A percentile compares a stretch with the other conserved stretches of the same genome.
These are phyloP conservation scores for Pseudomicrostroma phylloplanum DNA, from an alignment of 1,284 basidiomycete genomes.

Conservation along the genomic window DNA sequence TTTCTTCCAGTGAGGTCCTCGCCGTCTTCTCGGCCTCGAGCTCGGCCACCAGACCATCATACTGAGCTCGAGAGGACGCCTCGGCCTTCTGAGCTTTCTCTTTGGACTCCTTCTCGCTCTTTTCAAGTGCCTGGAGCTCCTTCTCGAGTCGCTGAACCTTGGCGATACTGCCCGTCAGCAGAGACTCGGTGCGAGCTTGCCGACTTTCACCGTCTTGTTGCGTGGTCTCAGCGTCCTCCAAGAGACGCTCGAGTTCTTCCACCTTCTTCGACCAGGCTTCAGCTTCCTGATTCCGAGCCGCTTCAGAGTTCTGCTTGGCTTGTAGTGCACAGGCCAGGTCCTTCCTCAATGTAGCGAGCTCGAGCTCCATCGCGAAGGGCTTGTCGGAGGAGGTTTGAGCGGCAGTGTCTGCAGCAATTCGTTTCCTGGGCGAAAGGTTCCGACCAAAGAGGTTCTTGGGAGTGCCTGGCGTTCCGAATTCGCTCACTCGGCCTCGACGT, in stretches of 20 bases:
- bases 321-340: conserved; percentile 17
- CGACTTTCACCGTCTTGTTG: neutral
- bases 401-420: neutral
- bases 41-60: neutral
- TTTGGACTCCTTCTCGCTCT: neutral
- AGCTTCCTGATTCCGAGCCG: conserved; percentile 15
- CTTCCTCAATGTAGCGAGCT: conserved; percentile 29
- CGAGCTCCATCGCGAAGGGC: conserved; percentile 35
- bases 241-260: conserved; percentile 20
- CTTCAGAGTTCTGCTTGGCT: conserved; percentile 11
- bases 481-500: conserved; percentile 9
- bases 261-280: conserved; percentile 8
- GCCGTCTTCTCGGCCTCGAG: neutral
- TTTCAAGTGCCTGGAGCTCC: neutral
- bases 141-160: neutral
- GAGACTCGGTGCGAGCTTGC: too few relatives aligned
- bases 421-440: neutral
- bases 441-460: conserved; percentile 7
- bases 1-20: neutral
- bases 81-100: conserved; percentile 6
- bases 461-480: conserved; percentile 12
- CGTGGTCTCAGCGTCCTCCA: conserved; percentile 8
- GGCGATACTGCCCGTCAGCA: neutral
- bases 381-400: conserved; percentile 7
- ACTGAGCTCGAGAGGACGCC: neutral